Evolutionary conservation across 1,284 basidiomycete species (phyloP), one percentile per base, ranked within the genome.

Genomic region (Ustilago tritici): DNA sequence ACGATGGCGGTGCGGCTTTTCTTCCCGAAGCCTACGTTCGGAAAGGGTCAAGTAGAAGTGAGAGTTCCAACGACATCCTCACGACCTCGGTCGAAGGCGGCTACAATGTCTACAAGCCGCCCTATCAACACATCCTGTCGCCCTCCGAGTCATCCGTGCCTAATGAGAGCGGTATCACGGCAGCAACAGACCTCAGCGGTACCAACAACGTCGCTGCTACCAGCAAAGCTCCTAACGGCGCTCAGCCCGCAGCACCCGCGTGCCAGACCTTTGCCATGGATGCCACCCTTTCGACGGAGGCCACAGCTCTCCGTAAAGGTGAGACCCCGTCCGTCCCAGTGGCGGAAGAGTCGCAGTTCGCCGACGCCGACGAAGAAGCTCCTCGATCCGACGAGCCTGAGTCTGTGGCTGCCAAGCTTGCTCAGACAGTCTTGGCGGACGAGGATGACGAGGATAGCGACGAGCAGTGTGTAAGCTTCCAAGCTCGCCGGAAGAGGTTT

Each of bases 101-200:
- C 56, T 81, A 82, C 71, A 82, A 82, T 46, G 70, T 82, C 32
- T 82, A 73, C 76, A 82, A 82, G 64, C 80, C 81, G 5, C 81
- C 81, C 6, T 82, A 78, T 53, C 64, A 65, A 41, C 76, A 78
- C 56, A 68, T 78, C 19, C 28, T 75, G 53, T 59, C 76, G 23
- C 56, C 55, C 8, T 36, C 69, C 19, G 61, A 46, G 15, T 34
- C 64, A 10, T 56, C 56, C 8, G 28, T 56, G 56, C 41, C 59
- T 7, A 52, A 61, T 15, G 38, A 52, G n/a, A 56, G 60, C 32
- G 61, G 34, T 35, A 28, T 54, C 9, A 43, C 40, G 7, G 31
- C 28, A n/a, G 19, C 49, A 1, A 40, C 59, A 0, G n/a, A 41
- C 15, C 31, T 28, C 3, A 50, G 35, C 9, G n/a, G 31, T n/a